Base-by-base conservation (phyloP, 2,329 filamentous ascomycete species). In the Pyrenochaeta sp. region DNA sequence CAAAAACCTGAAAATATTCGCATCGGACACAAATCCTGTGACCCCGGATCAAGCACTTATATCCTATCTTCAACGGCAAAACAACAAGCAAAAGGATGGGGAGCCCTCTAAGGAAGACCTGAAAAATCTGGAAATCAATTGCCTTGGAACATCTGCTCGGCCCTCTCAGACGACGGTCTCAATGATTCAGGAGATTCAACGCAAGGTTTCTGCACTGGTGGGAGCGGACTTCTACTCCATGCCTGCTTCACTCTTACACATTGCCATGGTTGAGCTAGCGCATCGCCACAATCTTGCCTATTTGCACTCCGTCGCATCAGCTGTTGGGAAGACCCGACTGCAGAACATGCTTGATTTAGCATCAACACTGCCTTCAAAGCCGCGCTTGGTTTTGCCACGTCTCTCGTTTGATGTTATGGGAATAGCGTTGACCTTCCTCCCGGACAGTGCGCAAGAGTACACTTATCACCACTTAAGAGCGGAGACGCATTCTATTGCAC, bases 351-450 rank as follows among this genome's bases (percentile, higher is more conserved):
- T 55, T 5, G 32, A 51, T 29, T 8, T 45, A 6, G 27, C 41
- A 7, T 41, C 39, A 3, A 48, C 32, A 3, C 10, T 40, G 9
- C 11, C 31, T 10, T 35, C 2, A 3, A 53, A 51, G 14, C 49
- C 45, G 8, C 7, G 19, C 11, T 26, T 55, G 10, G 29, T 41
- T 8, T 31, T 29, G 21, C 50, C 53, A 9, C 48, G 28, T 7
- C 19, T 57, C 6, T 40, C 34, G 22, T 47, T 54, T 19, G 50
- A 57, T 20, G 38, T 39, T 10, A 47, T 50, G 51, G 53, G 53
- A 5, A 38, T 57, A 11, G 50, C 53, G 6, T n/a, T 54, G 13
- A 54, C 34, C 26, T 54, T 49, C 11, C 15, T 57, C 7, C 50
- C 50, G 13, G 34, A 35, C 6, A 18, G 18, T 5, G 10, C 31